These are phyloP conservation scores for Chondrus crispus DNA, from an alignment of 23 red algal genomes.

Conservation along the genomic window DNA sequence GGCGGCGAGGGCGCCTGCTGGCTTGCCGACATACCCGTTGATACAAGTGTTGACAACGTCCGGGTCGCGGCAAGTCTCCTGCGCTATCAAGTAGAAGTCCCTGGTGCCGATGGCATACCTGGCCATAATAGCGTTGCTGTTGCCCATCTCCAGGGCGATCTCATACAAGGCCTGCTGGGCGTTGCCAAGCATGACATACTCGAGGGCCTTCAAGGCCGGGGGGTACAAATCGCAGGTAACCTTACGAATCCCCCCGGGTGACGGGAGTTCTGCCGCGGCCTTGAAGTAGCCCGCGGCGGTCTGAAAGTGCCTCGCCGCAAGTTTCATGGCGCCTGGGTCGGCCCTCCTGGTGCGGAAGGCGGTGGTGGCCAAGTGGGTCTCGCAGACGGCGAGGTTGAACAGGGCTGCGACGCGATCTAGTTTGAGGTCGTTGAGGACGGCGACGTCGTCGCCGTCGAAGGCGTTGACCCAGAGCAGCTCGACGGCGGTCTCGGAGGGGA, in stretches of 20 bases:
- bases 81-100: slow-evolving; percentile 38
- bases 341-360: slow-evolving; percentile 28
- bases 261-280: slow-evolving; percentile 12
- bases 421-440: not conserved
- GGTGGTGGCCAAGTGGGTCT: slow-evolving; percentile 11
- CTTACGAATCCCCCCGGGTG: slow-evolving; percentile 39
- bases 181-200: slow-evolving; percentile 63
- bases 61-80: slow-evolving; percentile 24
- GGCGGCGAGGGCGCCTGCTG: slow-evolving; percentile 32
- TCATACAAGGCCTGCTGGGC: slow-evolving; percentile 55
- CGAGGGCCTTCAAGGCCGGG: slow-evolving; percentile 24
- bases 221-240: slow-evolving; percentile 46
- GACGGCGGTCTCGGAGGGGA: slow-evolving; percentile 4
- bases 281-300: slow-evolving; percentile 33
- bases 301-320: slow-evolving; percentile 26
- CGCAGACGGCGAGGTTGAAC: slow-evolving; percentile 48
- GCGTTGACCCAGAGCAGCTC: slow-evolving; percentile 49
- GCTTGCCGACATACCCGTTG: slow-evolving; percentile 31
- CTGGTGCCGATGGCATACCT: slow-evolving; percentile 33
- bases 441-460: slow-evolving; percentile 21
- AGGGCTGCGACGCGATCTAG: slow-evolving; percentile 22
- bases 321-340: not conserved
- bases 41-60: slow-evolving; percentile 16
- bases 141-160: not conserved
- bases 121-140: not conserved